Evolutionary conservation across 192 early-diverging fungal species (phyloP).

Genomic region (Gamsiella multidivaricata): DNA sequence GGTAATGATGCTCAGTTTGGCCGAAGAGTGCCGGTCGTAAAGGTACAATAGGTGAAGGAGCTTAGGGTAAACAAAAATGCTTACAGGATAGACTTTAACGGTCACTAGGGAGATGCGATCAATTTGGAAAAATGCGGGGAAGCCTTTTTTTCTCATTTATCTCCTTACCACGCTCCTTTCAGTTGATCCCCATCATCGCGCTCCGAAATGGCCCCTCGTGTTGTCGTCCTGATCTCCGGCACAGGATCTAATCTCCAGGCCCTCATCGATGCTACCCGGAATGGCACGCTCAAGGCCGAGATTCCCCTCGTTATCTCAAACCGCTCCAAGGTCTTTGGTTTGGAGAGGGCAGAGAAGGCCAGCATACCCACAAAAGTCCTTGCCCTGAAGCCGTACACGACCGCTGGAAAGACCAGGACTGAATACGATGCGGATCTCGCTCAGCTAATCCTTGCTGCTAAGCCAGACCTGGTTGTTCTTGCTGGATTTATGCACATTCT

Average conservation of each 20-base stretch:
- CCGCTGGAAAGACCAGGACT: constrained; percentile 80
- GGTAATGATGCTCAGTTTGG: no score
- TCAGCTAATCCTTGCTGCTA: constrained; percentile 64
- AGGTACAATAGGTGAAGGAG: no score
- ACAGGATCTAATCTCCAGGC: constrained; percentile 97
- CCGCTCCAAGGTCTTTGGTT: constrained; percentile 84
- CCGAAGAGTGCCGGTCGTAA: no score
- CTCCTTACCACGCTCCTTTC: neutral
- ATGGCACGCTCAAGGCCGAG: constrained; percentile 64
- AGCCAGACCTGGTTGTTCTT: constrained; percentile 88
- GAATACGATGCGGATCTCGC: constrained; percentile 94
- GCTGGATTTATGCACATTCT: constrained; percentile 99
- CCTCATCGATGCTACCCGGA: constrained; percentile 82
- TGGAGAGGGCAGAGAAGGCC: constrained; percentile 85
- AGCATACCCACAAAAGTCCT: constrained; percentile 85
- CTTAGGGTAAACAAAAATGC: no score
- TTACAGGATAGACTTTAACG: no score
- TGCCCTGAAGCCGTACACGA: constrained; percentile 87
- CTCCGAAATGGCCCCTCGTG: constrained; percentile 54
- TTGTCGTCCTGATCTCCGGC: constrained; percentile 96
- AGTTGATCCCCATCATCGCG: no score
- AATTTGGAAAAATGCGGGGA: no score
- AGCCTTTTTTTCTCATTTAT: neutral
- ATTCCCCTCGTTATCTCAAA: constrained; percentile 95
- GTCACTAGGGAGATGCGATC: no score